These are phyloP conservation scores for Moesziomyces aphidis DNA, from an alignment of 1,284 basidiomycete species.

Conservation along the genomic window DNA sequence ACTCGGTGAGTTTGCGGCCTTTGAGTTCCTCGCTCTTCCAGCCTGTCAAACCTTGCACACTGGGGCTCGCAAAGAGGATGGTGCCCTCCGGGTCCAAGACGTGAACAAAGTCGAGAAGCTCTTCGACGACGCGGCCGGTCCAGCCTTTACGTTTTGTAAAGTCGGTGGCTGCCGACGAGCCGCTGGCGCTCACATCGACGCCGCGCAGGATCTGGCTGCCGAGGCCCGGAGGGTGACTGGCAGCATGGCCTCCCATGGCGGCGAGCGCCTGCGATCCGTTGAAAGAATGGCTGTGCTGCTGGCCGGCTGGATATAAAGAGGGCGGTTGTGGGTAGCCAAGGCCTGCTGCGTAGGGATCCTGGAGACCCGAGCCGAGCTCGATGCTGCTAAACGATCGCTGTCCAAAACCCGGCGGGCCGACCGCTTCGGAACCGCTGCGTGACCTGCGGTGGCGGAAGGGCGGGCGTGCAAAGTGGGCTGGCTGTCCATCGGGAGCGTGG, in stretches of 20 bases:
- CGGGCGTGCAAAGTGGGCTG: conserved; percentile 20
- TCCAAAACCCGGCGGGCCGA: conserved; percentile 21
- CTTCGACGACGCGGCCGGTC: conserved; percentile 59
- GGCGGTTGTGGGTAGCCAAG: conserved; percentile 26
- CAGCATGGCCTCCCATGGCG: conserved; percentile 47
- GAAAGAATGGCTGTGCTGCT: conserved; percentile 32
- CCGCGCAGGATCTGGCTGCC: conserved; percentile 50
- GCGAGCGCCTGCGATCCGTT: conserved; percentile 34
- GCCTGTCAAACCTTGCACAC: conserved; percentile 53
- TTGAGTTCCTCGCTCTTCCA: conserved; percentile 59
- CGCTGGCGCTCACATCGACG: conserved; percentile 48
- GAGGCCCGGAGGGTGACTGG: conserved; percentile 52
- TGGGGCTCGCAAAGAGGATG: conserved; percentile 56
- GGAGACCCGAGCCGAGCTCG: conserved; percentile 16
- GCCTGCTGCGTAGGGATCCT: conserved; percentile 15
- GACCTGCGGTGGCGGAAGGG: conserved; percentile 39
- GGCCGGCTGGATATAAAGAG: conserved; percentile 25
- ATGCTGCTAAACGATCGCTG: conserved; percentile 30
- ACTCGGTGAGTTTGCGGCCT: conserved; percentile 53
- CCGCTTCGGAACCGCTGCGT: conserved; percentile 33
- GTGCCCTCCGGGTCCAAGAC: conserved; percentile 55
- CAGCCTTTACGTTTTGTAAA: conserved; percentile 64
- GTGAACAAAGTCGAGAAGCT: conserved; percentile 62
- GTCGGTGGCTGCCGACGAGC: conserved; percentile 52
- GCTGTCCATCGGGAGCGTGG: conserved; percentile 16